Percentiles rank a stretch among this genome's conserved stretches.
phyloP scores from a whole-genome alignment of 139 green algal genomes.

The Coelastrella sp. region DNA sequence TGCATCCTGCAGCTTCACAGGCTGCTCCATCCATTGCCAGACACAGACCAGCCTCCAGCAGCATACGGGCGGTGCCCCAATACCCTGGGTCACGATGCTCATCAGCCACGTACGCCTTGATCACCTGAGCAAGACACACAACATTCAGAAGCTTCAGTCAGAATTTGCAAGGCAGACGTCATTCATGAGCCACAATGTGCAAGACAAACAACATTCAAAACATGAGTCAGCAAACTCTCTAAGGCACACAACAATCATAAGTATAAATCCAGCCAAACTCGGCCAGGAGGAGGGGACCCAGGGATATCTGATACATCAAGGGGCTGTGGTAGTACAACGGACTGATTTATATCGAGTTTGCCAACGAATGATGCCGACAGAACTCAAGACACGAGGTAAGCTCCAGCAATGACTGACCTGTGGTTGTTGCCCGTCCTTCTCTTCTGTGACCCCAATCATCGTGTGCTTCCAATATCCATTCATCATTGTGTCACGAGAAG shows the following conservation, averaged over 20 bases:
- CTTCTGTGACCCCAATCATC: constrained; percentile 63
- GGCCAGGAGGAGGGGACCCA: no score
- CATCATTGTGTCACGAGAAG: constrained; percentile 49
- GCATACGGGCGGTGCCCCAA: constrained; percentile 72
- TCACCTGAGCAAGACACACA: constrained; percentile 14
- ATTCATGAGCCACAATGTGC: no score
- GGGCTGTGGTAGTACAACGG: no score
- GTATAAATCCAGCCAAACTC: background rate
- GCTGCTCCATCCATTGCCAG: constrained; percentile 54
- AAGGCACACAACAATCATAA: background rate
- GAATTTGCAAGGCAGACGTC: background rate
- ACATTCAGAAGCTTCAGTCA: background rate
- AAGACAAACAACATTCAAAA: no score
- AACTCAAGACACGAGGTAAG: background rate
- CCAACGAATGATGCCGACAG: background rate
- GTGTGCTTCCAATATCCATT: constrained; percentile 62
- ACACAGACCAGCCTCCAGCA: constrained; percentile 78
- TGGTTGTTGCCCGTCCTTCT: constrained; percentile 35
- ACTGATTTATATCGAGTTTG: no score
- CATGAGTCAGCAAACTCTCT: no score
- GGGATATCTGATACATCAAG: no score
- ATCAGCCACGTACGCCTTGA: constrained; percentile 53
- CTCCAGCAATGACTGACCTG: constrained; percentile 14
- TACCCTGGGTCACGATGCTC: constrained; percentile 78
- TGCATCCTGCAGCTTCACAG: constrained; percentile 6